Conservation (phyloP, 2,329 filamentous ascomycete species). For the Microsporum ferrugineum region DNA sequence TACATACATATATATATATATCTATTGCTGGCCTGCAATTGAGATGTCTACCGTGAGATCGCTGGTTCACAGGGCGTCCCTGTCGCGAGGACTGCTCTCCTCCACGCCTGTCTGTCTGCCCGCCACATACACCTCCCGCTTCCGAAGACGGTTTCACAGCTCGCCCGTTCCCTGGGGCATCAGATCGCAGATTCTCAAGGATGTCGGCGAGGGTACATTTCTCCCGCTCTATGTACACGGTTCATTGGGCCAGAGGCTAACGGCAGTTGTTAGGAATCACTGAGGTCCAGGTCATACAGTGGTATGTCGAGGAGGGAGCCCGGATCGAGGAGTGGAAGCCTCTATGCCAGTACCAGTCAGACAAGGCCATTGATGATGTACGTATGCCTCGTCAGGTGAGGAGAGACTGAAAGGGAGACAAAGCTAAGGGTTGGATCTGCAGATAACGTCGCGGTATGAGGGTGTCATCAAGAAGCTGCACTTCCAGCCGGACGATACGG, state of each 20-base stretch:
- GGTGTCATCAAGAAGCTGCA: conserved; percentile 93
- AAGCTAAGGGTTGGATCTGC: conserved; percentile 37
- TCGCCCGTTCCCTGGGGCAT: conserved; percentile 25
- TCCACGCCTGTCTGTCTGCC: conserved; percentile 9
- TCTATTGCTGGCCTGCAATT: neutral
- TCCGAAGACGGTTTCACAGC: conserved; percentile 28
- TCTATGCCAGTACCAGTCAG: conserved; percentile 94
- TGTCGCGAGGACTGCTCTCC: conserved; percentile 22
- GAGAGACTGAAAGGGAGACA: neutral
- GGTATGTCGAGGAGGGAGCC: conserved; percentile 95
- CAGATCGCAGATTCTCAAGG: conserved; percentile 32
- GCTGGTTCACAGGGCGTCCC: conserved; percentile 22
- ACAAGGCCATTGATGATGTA: conserved; percentile 67
- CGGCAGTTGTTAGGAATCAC: conserved; percentile 60
- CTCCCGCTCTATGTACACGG: too few relatives aligned
- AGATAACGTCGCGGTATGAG: conserved; percentile 93
- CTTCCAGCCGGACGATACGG: conserved; percentile 93
- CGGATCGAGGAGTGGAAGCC: conserved; percentile 96
- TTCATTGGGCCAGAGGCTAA: conserved; percentile 11
- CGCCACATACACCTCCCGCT: conserved; percentile 2
- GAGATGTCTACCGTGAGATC: conserved; percentile 10
- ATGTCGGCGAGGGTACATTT: conserved; percentile 32
- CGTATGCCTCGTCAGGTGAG: conserved; percentile 6
- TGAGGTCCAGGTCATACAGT: conserved; percentile 97
- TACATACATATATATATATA: too few relatives aligned